These are phyloP conservation scores for Zoysia pacifica DNA, from an alignment of 176 grass and related monocot species.

Conservation along the genomic window DNA sequence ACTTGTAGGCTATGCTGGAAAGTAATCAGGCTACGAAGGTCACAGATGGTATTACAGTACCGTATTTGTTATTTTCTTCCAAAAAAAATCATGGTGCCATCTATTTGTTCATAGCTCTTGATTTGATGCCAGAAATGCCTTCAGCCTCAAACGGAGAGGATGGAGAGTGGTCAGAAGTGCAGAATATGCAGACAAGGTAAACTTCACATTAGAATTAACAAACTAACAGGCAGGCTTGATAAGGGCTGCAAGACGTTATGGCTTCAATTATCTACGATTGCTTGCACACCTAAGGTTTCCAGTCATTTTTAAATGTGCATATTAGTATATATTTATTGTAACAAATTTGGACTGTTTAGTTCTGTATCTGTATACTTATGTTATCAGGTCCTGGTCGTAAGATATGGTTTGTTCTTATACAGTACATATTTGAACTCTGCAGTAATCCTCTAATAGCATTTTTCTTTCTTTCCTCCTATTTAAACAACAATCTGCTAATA, in stretches of 20 bases:
- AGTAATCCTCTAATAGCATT: neutral
- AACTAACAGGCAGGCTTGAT: neutral
- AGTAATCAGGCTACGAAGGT: constrained; percentile 55
- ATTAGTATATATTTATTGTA: neutral
- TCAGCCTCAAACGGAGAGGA: constrained; percentile 45
- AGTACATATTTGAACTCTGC: neutral
- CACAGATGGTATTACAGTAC: constrained; percentile 11
- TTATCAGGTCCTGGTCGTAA: neutral
- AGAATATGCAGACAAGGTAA: constrained; percentile 68
- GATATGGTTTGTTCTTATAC: neutral
- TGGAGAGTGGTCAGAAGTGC: constrained; percentile 76
- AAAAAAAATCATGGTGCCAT: neutral
- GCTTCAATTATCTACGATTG: constrained; percentile 1
- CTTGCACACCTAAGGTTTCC: neutral
- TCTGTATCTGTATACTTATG: neutral
- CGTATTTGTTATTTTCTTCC: constrained; percentile 29
- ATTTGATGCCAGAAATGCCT: constrained; percentile 42
- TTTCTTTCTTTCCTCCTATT: neutral
- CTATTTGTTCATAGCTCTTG: constrained; percentile 1
- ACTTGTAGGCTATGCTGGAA: constrained; percentile 75
- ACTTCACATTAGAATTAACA: neutral
- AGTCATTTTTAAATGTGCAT: neutral
- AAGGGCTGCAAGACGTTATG: constrained; percentile 2
- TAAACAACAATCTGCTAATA: neutral
- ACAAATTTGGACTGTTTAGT: neutral